A percentile compares a stretch with the other conserved stretches of the same genome.
phyloP scores from a whole-genome alignment of 2,329 filamentous ascomycete genomes.

The Alternaria postmessia region DNA sequence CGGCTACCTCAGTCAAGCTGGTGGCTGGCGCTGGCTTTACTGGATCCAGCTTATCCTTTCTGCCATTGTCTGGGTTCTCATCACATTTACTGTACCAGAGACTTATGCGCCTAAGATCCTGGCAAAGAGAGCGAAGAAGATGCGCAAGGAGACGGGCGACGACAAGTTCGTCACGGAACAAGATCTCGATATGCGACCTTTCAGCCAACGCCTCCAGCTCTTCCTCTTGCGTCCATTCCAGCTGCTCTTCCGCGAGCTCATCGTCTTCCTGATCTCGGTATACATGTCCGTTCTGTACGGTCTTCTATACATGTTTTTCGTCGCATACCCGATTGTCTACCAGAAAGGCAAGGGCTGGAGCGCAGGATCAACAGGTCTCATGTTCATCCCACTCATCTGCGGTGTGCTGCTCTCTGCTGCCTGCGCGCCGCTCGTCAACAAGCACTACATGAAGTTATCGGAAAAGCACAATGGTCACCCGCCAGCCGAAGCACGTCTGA shows the following conservation, averaged over 20 bases:
- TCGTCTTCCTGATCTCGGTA: conserved; percentile 81
- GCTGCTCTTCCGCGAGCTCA: conserved; percentile 82
- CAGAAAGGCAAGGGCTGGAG: conserved; percentile 80
- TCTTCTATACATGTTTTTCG: conserved; percentile 72
- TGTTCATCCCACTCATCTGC: conserved; percentile 85
- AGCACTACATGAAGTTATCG: conserved; percentile 75
- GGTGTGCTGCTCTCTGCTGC: conserved; percentile 74
- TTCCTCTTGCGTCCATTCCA: conserved; percentile 86
- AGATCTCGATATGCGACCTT: conserved; percentile 76
- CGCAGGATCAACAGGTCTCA: conserved; percentile 77
- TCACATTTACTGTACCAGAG: conserved; percentile 88
- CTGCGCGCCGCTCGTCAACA: conserved; percentile 78
- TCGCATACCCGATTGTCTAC: conserved; percentile 72
- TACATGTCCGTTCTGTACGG: conserved; percentile 88
- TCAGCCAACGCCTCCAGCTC: conserved; percentile 72
- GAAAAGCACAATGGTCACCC: conserved; percentile 73
- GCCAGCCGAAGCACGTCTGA: conserved; percentile 78
- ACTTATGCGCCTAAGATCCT: conserved; percentile 86
- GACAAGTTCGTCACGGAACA: conserved; percentile 77
- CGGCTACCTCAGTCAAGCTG: conserved; percentile 72
- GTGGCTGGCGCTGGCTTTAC: conserved; percentile 84
- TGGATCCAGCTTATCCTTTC: conserved; percentile 85
- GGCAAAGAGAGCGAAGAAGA: conserved; percentile 71
- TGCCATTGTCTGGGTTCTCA: conserved; percentile 73
- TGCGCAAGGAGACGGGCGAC: conserved; percentile 74